Evolutionary conservation across 768 basidiomycete genomes (phyloP).

Genomic region (Psilocybe tampanensis): DNA sequence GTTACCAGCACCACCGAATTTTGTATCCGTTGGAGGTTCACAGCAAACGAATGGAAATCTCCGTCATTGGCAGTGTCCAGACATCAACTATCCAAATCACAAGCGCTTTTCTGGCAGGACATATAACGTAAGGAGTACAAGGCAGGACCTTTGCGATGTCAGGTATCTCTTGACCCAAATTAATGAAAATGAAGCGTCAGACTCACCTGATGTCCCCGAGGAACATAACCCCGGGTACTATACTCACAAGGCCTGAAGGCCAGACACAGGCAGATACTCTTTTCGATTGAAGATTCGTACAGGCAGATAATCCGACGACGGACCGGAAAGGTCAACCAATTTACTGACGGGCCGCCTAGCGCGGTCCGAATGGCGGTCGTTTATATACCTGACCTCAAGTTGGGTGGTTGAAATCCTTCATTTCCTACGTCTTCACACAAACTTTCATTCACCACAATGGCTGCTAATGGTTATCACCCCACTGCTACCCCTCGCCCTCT

Average conservation of each 20-base stretch:
- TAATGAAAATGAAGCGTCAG: neutral
- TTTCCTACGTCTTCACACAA: slow-evolving; percentile 17
- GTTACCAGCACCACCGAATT: too few relatives aligned
- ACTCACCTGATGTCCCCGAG: slow-evolving; percentile 16
- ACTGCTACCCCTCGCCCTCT: slow-evolving; percentile 54
- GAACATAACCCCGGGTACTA: slow-evolving; percentile 6
- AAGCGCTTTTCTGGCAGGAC: too few relatives aligned
- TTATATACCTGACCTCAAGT: slow-evolving; percentile 17
- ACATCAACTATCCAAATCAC: too few relatives aligned
- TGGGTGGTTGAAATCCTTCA: slow-evolving; percentile 1
- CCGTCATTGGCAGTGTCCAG: too few relatives aligned
- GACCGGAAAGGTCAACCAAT: slow-evolving; percentile 25
- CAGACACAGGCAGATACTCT: slow-evolving; percentile 3
- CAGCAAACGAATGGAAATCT: neutral
- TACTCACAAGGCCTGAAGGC: too few relatives aligned
- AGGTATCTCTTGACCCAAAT: too few relatives aligned
- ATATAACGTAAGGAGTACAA: too few relatives aligned
- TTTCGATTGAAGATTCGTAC: slow-evolving; percentile 7
- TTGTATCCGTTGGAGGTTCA: neutral
- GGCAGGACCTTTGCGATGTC: too few relatives aligned
- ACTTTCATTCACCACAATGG: slow-evolving; percentile 35
- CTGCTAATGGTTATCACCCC: slow-evolving; percentile 38
- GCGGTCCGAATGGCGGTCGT: slow-evolving; percentile 23
- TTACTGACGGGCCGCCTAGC: slow-evolving; percentile 23
- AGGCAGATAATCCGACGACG: slow-evolving; percentile 24